A percentile compares a stretch with the other conserved stretches of the same genome.
phyloP scores from a whole-genome alignment of 805 yeast species.

The Metschnikowia amazonensis region DNA sequence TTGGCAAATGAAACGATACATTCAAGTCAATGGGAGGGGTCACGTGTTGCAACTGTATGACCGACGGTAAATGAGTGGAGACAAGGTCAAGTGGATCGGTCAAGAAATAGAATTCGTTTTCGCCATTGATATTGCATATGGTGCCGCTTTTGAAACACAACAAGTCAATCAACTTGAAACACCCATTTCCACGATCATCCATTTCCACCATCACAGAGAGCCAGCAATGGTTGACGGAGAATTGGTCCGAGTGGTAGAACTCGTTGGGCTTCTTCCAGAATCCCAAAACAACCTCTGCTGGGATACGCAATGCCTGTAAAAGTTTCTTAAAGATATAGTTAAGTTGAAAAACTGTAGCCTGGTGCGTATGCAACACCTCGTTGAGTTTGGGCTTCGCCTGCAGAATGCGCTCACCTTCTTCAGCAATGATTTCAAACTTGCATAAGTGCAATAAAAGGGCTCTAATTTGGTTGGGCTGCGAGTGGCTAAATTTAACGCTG shows the following conservation, averaged over 20 bases:
- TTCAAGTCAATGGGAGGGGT: conserved; percentile 78
- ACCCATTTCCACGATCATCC: conserved; percentile 32
- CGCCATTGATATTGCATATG: conserved; percentile 30
- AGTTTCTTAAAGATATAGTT: conserved; percentile 73
- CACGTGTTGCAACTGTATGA: conserved; percentile 77
- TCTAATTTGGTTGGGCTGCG: conserved; percentile 52
- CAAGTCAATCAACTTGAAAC: conserved; percentile 71
- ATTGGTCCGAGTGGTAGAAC: conserved; percentile 46
- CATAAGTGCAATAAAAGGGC: conserved; percentile 66
- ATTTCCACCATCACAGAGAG: conserved; percentile 69
- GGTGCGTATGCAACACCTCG: conserved; percentile 43
- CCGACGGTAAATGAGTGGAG: conserved; percentile 82
- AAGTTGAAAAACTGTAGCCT: conserved; percentile 66
- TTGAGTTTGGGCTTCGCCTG: conserved; percentile 39
- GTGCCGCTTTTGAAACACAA: conserved; percentile 35
- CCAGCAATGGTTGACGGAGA: conserved; percentile 82
- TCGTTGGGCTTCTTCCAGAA: conserved; percentile 77
- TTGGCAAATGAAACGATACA: conserved; percentile 76
- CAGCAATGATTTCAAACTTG: conserved; percentile 47
- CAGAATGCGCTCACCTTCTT: conserved; percentile 33
- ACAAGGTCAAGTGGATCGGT: conserved; percentile 71
- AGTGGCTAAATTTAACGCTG: conserved; percentile 33
- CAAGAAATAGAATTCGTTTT: conserved; percentile 67
- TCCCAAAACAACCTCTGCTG: conserved; percentile 76
- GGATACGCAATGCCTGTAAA: conserved; percentile 64